Base-by-base conservation (phyloP, 495 filamentous ascomycete genomes). In the Neurospora sp. region DNA sequence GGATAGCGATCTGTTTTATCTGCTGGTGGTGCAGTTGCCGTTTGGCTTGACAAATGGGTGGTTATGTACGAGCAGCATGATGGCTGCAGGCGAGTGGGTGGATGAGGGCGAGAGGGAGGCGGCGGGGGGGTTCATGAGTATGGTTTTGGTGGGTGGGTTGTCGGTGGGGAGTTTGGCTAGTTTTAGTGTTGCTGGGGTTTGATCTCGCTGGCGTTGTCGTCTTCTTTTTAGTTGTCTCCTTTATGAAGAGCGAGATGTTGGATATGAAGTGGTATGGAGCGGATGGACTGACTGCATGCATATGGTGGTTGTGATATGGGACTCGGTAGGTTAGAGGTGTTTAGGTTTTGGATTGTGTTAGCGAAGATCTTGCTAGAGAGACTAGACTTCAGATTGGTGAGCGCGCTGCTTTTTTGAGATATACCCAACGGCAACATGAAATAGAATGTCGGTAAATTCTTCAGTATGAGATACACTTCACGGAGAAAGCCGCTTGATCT, bases 121-220 rank as follows among this genome's bases (percentile, higher is more conserved):
- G 21, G 90, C 94, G 9, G 96, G 96, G 40, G 93, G 92, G 8
- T 98, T 98, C 76, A 98, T 99, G 96, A 92, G 92, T 10, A 78
- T 97, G 77, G 92, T 91, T 83, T 86, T 98, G 43, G 92, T 97
- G 37, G 91, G 85, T 31, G 96, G 96, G 2, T 81, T 98, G 82
- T 88, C 93, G 5, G 88, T 87, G 59, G 96, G 96, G 17, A 98
- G 94, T 85, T 82, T 98, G 77, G 80, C 94, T 82, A 98, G 95
- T 80, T 99, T 98, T 81, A 82, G 89, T 36, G 90, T 87, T 75
- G 86, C 89, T 31, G 85, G 85, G 10, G 77, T 85, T 69, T 86
- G 72, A 80, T 21, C 13, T 7, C 17, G 34, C 8, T 36, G 72
- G 54, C 21, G 15, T 37, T 24, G 7, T 59, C 7, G 1, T 69